Evolutionary conservation across 495 filamentous ascomycete species (phyloP), one percentile per base, ranked within the genome.

Genomic region (Penicillium macrosclerotiorum): DNA sequence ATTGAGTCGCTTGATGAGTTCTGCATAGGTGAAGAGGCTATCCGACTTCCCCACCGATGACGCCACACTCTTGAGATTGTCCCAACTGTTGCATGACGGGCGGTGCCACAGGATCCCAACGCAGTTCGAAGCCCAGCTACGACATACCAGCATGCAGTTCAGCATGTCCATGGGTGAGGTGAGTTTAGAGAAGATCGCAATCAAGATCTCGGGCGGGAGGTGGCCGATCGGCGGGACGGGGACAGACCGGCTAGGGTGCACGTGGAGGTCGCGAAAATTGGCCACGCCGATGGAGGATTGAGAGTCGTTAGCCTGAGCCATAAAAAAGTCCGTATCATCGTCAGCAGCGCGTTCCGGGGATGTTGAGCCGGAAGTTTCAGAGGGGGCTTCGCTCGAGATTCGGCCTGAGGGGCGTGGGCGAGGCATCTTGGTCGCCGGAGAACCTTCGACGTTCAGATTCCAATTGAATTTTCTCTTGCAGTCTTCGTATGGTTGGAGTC

Each of bases 71-170:
- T 79, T 72, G 52, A 95, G 78, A 54, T 86, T 87, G 13, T 75
- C 59, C 87, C 90, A 97, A 43, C 79, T 87, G 48, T 85, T 87
- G 69, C 93, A 96, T 20, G 87, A 80, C 2, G 94, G 93, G 36
- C 93, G 80, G 62, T 97, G 91, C 93, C 93, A 98, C 9, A 98
- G 75, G 34, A 96, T 79, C 41, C 92, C 93, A 23, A 97, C 94
- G 37, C 83, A 85, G 60, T 96, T 96, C 47, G 85, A 76, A 32
- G 94, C 86, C 94, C 94, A 99, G 50, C 83, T 82, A 60, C 89
- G 89, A 57, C 84, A 95, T 6, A 95, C 92, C 57, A 92, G 72
- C 88, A 99, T 92, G 62, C 89, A 92, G 63, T 82, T 85, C 50
- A 86, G 73, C 48, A 96, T 78, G 58, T 97, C 93, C 4, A 66